Percentiles rank a stretch among this genome's conserved stretches.
Evolutionary conservation across 1,139 yeast genomes (phyloP).

Genomic region (Geotrichum australiense): DNA sequence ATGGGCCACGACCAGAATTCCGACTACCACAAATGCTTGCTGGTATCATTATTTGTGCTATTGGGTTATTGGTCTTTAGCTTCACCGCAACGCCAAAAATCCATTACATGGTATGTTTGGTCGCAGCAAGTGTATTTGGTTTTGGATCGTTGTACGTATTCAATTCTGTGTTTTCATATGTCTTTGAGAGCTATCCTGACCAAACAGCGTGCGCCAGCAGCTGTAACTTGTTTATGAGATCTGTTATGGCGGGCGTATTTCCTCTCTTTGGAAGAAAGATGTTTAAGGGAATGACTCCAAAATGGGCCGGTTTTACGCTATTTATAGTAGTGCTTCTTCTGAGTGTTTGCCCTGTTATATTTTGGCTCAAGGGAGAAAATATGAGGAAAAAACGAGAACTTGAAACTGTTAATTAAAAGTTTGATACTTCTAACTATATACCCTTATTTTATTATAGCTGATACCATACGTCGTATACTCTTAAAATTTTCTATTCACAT

Average conservation of each 20-base stretch:
- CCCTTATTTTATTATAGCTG: too few species aligned
- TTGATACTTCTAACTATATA: too few species aligned
- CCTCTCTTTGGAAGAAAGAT: conserved; percentile 55
- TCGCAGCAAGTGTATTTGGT: conserved; percentile 49
- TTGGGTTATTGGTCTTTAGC: conserved; percentile 57
- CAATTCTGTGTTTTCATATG: conserved; percentile 43
- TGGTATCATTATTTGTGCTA: conserved; percentile 43
- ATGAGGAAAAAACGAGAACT: neutral
- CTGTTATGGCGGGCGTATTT: conserved; percentile 54
- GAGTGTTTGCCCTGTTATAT: conserved; percentile 49
- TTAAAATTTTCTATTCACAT: too few species aligned
- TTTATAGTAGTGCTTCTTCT: conserved; percentile 43
- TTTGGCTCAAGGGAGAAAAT: conserved; percentile 28
- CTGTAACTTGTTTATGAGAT: conserved; percentile 55
- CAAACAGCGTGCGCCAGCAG: conserved; percentile 62
- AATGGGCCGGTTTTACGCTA: conserved; percentile 43
- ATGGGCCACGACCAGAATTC: conserved; percentile 38
- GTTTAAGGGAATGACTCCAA: conserved; percentile 40
- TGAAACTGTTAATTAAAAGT: neutral
- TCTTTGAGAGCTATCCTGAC: conserved; percentile 48
- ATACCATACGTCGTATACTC: too few species aligned
- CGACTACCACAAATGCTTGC: conserved; percentile 43
- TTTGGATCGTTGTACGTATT: conserved; percentile 46
- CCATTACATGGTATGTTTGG: conserved; percentile 6
- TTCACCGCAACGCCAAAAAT: conserved; percentile 40